A percentile compares a stretch with the other conserved stretches of the same genome.
These are phyloP conservation scores for Sarcomyxa edulis DNA, from an alignment of 768 basidiomycete genomes.

Conservation along the genomic window DNA sequence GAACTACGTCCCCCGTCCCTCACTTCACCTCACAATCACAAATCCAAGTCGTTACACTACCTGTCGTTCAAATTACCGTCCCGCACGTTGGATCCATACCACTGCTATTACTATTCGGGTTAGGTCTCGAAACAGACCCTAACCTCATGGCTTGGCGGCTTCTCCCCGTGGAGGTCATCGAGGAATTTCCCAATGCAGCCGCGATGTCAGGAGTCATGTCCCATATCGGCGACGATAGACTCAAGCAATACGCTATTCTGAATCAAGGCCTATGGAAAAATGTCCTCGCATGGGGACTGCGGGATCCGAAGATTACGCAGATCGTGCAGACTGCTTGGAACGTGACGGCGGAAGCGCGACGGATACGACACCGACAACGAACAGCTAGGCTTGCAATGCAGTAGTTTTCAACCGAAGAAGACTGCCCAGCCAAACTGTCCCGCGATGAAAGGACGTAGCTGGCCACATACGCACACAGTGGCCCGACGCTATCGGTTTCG, in stretches of 20 bases:
- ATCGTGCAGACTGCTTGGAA: constrained; percentile 64
- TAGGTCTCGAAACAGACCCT: constrained; percentile 44
- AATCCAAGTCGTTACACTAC: constrained; percentile 38
- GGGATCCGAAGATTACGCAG: constrained; percentile 37
- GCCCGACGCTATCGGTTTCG: no score
- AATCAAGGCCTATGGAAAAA: constrained; percentile 70
- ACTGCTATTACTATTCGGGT: constrained; percentile 53
- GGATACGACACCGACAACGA: constrained; percentile 27
- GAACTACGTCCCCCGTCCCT: constrained; percentile 27
- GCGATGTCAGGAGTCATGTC: constrained; percentile 52
- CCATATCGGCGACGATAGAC: constrained; percentile 27
- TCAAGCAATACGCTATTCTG: constrained; percentile 27
- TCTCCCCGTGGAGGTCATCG: constrained; percentile 48
- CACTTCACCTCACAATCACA: constrained; percentile 14
- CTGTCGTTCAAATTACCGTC: constrained; percentile 42
- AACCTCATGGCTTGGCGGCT: constrained; percentile 44
- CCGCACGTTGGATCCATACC: constrained; percentile 53
- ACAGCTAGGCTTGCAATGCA: no score
- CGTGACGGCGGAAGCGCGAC: constrained; percentile 62
- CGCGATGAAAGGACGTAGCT: no score
- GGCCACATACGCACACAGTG: no score
- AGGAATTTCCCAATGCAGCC: constrained; percentile 58
- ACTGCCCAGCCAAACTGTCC: no score
- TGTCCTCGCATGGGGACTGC: constrained; percentile 47
- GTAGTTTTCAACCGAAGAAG: no score